Percentiles rank a stretch among this genome's conserved stretches.
Evolutionary conservation across 257 asterid genomes (phyloP).

Genomic region (Salvia miltiorrhiza): DNA sequence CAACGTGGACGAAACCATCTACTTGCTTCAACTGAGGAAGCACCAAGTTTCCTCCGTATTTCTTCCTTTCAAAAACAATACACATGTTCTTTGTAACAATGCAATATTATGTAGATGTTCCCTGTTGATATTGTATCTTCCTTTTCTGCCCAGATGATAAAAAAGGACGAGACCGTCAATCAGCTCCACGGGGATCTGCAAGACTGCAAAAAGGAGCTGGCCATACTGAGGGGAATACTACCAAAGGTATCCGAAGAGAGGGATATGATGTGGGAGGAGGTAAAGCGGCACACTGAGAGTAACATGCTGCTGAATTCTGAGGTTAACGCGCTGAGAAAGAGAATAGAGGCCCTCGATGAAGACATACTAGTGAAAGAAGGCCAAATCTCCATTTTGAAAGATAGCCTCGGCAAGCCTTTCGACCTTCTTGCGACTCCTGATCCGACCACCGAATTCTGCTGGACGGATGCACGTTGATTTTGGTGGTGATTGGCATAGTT

Average conservation of each 20-base stretch:
- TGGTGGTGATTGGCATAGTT: no score
- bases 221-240: constrained; percentile 63
- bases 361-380: constrained; percentile 92
- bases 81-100: neutral
- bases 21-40: neutral
- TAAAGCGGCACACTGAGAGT: constrained; percentile 66
- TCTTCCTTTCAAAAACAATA: neutral
- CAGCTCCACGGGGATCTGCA: constrained; percentile 73
- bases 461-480: constrained; percentile 27
- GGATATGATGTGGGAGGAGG: constrained; percentile 87
- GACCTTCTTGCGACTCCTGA: constrained; percentile 83
- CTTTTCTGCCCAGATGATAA: constrained; percentile 52
- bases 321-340: constrained; percentile 63
- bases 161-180: constrained; percentile 68
- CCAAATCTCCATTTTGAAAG: constrained; percentile 86
- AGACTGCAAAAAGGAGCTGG: constrained; percentile 68
- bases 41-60: neutral
- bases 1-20: neutral
- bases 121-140: neutral
- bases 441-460: constrained; percentile 42
- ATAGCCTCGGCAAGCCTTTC: constrained; percentile 65
- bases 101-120: neutral
- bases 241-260: constrained; percentile 90
- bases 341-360: constrained; percentile 85
- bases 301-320: constrained; percentile 75